Percentiles rank a stretch among this genome's conserved stretches.
Evolutionary conservation across 495 filamentous ascomycete genomes (phyloP).

Genomic region (Xylaria sp.): DNA sequence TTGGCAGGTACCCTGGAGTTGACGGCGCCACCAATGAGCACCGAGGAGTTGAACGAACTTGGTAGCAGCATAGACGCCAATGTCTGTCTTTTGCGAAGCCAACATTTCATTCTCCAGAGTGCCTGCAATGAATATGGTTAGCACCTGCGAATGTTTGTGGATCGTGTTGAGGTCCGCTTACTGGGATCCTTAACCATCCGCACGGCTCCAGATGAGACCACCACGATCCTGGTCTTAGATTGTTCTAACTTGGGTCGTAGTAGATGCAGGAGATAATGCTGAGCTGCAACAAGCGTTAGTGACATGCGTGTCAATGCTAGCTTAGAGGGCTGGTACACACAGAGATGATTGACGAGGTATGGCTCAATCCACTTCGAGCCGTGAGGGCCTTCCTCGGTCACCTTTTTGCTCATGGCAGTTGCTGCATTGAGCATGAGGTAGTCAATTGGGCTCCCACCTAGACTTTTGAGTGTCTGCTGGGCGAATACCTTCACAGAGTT

Average conservation of each 20-base stretch:
- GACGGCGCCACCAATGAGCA: slow-evolving; percentile 58
- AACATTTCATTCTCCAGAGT: slow-evolving; percentile 44
- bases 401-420: slow-evolving; percentile 36
- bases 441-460: slow-evolving; percentile 48
- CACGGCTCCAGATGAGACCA: slow-evolving; percentile 51
- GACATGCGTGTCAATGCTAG: not conserved
- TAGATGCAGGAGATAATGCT: slow-evolving; percentile 53
- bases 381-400: slow-evolving; percentile 36
- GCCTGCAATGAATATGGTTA: slow-evolving; percentile 22
- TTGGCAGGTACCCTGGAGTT: slow-evolving; percentile 43
- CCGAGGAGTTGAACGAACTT: slow-evolving; percentile 55
- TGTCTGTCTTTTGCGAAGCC: slow-evolving; percentile 36
- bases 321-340: slow-evolving; percentile 32
- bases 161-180: slow-evolving; percentile 27
- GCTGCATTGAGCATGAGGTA: slow-evolving; percentile 54
- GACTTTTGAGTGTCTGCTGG: slow-evolving; percentile 39
- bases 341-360: slow-evolving; percentile 53
- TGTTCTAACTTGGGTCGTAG: slow-evolving; percentile 48
- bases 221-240: slow-evolving; percentile 47
- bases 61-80: slow-evolving; percentile 41
- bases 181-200: slow-evolving; percentile 42
- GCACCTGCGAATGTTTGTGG: not conserved
- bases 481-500: slow-evolving; percentile 47
- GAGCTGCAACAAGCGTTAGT: slow-evolving; percentile 39
- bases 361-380: slow-evolving; percentile 50